Evolutionary conservation across 2,329 filamentous ascomycete genomes (phyloP).

Genomic region (Pezizomycotina sp.): DNA sequence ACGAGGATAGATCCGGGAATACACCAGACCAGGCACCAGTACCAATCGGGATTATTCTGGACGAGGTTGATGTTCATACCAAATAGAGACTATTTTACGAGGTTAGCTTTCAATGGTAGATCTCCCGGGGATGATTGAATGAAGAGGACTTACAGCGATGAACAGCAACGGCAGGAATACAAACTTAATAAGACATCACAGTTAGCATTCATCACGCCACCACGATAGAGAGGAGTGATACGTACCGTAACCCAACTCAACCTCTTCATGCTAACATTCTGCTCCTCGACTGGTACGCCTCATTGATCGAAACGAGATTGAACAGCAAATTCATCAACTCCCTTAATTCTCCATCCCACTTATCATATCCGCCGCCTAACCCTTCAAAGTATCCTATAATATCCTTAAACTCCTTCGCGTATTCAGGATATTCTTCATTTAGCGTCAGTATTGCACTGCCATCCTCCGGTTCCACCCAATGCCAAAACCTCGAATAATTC

Average conservation of each 20-base stretch:
- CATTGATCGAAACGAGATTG: slow-evolving; percentile 22
- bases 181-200: slow-evolving; percentile 14
- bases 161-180: slow-evolving; percentile 22
- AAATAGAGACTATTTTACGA: slow-evolving; percentile 11
- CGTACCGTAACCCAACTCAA: slow-evolving; percentile 23
- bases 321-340: slow-evolving; percentile 19
- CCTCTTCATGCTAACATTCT: slow-evolving; percentile 21
- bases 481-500: slow-evolving; percentile 16
- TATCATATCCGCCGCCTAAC: slow-evolving; percentile 5
- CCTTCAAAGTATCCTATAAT: slow-evolving; percentile 7
- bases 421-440: slow-evolving; percentile 7
- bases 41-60: slow-evolving; percentile 16
- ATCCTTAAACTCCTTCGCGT: slow-evolving; percentile 9
- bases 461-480: slow-evolving; percentile 8
- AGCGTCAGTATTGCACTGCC: slow-evolving; percentile 7
- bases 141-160: slow-evolving; percentile 9
- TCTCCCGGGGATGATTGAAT: not conserved
- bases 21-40: slow-evolving; percentile 18
- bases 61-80: slow-evolving; percentile 21
- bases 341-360: slow-evolving; percentile 17
- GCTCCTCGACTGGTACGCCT: slow-evolving; percentile 23
- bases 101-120: not conserved
- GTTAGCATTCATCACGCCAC: not conserved
- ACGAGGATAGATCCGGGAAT: slow-evolving; percentile 13
- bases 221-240: not conserved